Conservation (phyloP, 176 grass and related monocot genomes). For the Oryza meridionalis region DNA sequence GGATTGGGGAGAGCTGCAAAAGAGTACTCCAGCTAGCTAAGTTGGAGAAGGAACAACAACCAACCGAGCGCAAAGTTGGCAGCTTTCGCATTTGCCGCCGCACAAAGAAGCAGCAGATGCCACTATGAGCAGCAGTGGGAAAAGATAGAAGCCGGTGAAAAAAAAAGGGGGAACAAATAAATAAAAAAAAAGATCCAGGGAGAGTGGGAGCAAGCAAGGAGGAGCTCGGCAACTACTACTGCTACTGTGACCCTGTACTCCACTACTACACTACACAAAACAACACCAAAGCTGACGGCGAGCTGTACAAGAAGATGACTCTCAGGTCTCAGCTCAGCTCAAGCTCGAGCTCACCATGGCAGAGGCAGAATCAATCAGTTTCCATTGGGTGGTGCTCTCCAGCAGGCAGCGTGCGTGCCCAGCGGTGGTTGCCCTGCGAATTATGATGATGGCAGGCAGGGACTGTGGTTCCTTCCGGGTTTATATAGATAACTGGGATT, state of each 20-base stretch:
- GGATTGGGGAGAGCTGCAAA: not conserved
- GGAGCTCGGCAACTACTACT: not conserved
- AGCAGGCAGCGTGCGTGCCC: not conserved
- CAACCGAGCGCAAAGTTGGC: constrained; percentile 42
- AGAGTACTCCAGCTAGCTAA: not conserved
- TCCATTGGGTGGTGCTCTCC: not conserved
- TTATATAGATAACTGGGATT: constrained; percentile 39
- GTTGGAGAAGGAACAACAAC: constrained; percentile 30
- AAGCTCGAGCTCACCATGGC: constrained; percentile 4
- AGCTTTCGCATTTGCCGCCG: constrained; percentile 55
- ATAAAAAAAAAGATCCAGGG: not conserved
- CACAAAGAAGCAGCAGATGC: constrained; percentile 17
- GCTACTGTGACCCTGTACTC: not conserved
- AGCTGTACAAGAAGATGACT: not conserved
- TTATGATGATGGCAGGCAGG: not conserved
- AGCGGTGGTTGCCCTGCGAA: constrained; percentile 16
- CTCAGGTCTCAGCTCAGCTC: no score
- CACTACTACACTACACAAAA: not conserved
- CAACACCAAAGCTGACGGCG: not conserved
- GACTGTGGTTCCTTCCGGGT: not conserved
- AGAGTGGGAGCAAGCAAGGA: not conserved
- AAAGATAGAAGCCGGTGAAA: not conserved
- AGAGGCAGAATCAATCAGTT: not conserved
- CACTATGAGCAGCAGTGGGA: not conserved
- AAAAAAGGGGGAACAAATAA: not conserved